These are phyloP conservation scores for Boletus rex-veris DNA, from an alignment of 768 basidiomycete genomes.

Conservation along the genomic window DNA sequence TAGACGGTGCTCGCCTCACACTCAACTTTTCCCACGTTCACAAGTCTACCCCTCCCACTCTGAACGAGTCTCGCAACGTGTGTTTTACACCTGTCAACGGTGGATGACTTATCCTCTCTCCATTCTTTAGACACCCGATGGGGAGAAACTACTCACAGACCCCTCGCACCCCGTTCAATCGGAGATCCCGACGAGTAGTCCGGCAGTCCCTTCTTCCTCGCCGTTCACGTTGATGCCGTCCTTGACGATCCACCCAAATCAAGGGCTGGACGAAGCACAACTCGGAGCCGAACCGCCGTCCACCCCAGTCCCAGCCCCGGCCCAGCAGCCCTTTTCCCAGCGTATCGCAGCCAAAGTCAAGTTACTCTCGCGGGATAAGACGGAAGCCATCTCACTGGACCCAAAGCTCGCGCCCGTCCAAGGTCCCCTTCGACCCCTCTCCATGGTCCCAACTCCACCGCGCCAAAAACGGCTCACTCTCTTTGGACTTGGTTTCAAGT, in stretches of 20 bases:
- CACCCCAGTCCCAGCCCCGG: background rate
- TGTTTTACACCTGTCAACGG: background rate
- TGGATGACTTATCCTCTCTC: background rate
- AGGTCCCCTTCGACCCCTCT: slow-evolving; percentile 30
- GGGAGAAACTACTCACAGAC: slow-evolving; percentile 17
- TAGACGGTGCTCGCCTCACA: slow-evolving; percentile 27
- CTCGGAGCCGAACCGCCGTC: background rate
- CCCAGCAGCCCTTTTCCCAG: slow-evolving; percentile 6
- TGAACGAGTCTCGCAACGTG: slow-evolving; percentile 10
- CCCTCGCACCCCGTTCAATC: background rate
- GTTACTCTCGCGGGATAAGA: slow-evolving; percentile 23
- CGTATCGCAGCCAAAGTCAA: slow-evolving; percentile 16
- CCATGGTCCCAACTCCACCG: slow-evolving; percentile 19
- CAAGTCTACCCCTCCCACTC: background rate
- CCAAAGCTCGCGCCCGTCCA: slow-evolving; percentile 34
- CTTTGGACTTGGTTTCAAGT: slow-evolving; percentile 21
- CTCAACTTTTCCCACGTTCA: slow-evolving; percentile 14
- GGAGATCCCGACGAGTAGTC: slow-evolving; percentile 9
- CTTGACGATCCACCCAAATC: slow-evolving; percentile 8
- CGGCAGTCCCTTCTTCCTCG: slow-evolving; percentile 11
- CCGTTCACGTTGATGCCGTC: slow-evolving; percentile 12
- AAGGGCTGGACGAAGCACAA: background rate
- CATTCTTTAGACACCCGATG: slow-evolving; percentile 10
- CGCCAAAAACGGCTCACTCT: slow-evolving; percentile 15
- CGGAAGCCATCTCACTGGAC: slow-evolving; percentile 25